phyloP scores from a whole-genome alignment of 2,329 filamentous ascomycete genomes.

The Diplodia sapinea region DNA sequence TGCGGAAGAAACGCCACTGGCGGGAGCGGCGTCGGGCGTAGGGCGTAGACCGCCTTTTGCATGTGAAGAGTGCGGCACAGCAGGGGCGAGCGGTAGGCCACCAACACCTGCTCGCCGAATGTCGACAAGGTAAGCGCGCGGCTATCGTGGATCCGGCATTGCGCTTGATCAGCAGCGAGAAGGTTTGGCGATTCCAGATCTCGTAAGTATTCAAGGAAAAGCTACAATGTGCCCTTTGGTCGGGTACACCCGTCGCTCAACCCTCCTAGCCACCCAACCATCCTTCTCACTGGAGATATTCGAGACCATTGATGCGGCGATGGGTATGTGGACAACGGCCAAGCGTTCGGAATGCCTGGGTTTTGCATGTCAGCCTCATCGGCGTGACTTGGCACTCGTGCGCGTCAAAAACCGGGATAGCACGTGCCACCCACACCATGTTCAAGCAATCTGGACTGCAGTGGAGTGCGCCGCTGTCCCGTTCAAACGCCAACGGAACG shows the following conservation, averaged over 20 bases:
- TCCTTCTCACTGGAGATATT: too few species aligned
- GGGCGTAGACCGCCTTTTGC: background rate
- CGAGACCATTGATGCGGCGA: background rate
- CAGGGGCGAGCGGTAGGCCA: background rate
- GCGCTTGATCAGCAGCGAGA: background rate
- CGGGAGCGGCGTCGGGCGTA: too few species aligned
- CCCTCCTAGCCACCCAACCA: background rate
- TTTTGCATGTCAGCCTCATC: background rate
- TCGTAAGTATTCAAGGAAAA: background rate
- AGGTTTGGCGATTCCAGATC: background rate
- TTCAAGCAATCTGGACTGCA: constrained; percentile 10
- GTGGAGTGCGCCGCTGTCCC: background rate
- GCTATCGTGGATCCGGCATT: background rate
- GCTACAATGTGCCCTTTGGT: too few species aligned
- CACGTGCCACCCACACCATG: background rate
- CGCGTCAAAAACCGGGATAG: background rate
- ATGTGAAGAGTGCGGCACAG: background rate
- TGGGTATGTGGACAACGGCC: too few species aligned
- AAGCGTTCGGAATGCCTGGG: too few species aligned
- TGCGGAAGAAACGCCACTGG: background rate
- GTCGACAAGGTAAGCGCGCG: background rate
- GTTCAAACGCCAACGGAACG: background rate
- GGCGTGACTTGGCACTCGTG: background rate
- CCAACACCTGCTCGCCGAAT: background rate
- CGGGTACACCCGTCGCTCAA: background rate